These are phyloP conservation scores for Candida ulmi DNA, from an alignment of 805 yeast species.

Conservation along the genomic window DNA sequence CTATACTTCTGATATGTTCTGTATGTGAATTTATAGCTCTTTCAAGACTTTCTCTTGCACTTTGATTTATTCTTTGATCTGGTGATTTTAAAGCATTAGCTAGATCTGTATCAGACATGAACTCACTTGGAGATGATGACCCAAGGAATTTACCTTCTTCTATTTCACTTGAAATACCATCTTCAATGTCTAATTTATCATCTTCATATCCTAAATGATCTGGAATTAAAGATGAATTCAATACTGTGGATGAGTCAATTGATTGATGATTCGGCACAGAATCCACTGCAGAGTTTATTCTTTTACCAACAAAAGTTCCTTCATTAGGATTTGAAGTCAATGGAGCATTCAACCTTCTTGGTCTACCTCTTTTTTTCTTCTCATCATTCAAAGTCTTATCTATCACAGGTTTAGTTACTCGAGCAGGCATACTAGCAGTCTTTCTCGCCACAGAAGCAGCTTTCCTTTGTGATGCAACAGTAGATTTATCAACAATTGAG, in stretches of 20 bases:
- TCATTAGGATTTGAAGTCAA: slow-evolving; percentile 15
- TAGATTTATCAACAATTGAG: slow-evolving; percentile 11
- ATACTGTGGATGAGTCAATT: slow-evolving; percentile 3
- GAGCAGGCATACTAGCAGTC: slow-evolving; percentile 19
- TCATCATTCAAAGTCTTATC: background rate
- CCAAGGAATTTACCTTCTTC: slow-evolving; percentile 14
- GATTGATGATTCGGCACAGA: background rate
- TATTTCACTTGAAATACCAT: slow-evolving; percentile 31
- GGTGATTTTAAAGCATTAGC: slow-evolving; percentile 36
- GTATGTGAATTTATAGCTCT: slow-evolving; percentile 15
- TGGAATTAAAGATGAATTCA: background rate
- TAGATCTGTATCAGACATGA: slow-evolving; percentile 47
- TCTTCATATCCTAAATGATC: slow-evolving; percentile 10
- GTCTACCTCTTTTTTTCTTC: slow-evolving; percentile 23
- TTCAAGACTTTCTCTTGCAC: slow-evolving; percentile 22
- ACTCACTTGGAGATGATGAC: slow-evolving; percentile 48
- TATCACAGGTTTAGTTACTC: background rate
- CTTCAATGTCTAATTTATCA: slow-evolving; percentile 24
- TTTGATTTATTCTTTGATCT: slow-evolving; percentile 9
- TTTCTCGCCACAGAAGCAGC: slow-evolving; percentile 18
- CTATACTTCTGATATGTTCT: slow-evolving; percentile 6
- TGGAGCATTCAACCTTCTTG: slow-evolving; percentile 13
- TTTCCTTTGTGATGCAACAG: slow-evolving; percentile 8
- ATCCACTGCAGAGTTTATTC: slow-evolving; percentile 1
- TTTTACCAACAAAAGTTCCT: slow-evolving; percentile 19